Evolutionary conservation across 73 alveolate species (phyloP), one percentile per base, ranked within the genome.

Genomic region (Tetrahymena elliotti): DNA sequence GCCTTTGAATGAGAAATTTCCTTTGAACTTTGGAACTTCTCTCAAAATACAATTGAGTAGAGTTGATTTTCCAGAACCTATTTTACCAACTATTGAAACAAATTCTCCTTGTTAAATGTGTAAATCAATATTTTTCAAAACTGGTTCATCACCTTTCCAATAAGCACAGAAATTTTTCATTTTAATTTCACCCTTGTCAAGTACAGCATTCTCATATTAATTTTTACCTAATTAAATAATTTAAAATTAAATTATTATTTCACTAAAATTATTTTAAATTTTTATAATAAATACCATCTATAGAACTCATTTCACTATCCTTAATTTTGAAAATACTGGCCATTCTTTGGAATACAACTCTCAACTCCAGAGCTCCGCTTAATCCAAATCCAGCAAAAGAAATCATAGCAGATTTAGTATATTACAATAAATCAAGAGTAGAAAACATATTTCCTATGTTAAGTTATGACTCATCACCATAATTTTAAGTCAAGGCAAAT

Each of bases 51-150:
- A 97, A 84, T 96, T 83, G 16, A 98, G 96, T 35, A 98, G 93
- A 33, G 98, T 93, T 41, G 99, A 94, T 95, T 95, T 95, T 53
- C 97, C 97, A 52, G 96, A 92, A 35, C 97, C 97, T n/a, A 95
- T 97, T 38, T 95, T 94, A 12, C 97, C 97, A 27, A 95, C 84
- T 10, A 95, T 83, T 0, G 97, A 52, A 16, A 95, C 47, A 3
- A 53, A 83, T 35, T 93, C 95, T 6, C 98, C 98, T 16, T 94
- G 11, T 83, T 82, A 38, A 6, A 96, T 96, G 9, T 96, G 94
- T 20, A 96, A 36, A 24, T 94, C 88, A 68, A 97, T 93, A 39
- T 93, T 33, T 39, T 93, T 84, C 22, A 96, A 40, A 6, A 95
- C 95, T 6, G 53, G 40, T 34, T 37, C 33, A 10, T 93, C 96